phyloP scores from a whole-genome alignment of 352 stramenopile species.

The Phytophthora pisi region DNA sequence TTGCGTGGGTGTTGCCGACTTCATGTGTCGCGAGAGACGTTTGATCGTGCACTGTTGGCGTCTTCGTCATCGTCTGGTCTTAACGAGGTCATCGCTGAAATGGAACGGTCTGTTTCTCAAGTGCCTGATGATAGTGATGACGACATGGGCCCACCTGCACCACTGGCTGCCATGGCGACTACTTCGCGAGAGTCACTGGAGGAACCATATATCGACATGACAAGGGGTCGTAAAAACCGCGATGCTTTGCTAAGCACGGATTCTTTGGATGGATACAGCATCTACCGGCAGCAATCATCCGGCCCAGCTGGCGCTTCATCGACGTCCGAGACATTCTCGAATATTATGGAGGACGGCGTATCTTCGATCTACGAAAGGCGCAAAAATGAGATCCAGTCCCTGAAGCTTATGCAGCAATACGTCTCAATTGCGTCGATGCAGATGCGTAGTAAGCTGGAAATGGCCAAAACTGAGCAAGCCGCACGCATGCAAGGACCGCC shows the following conservation, averaged over 20 bases:
- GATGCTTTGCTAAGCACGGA: conserved; percentile 71
- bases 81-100: conserved; percentile 59
- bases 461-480: conserved; percentile 80
- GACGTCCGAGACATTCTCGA: conserved; percentile 33
- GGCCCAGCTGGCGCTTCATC: conserved; percentile 34
- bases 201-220: conserved; percentile 28
- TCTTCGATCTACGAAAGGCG: conserved; percentile 63
- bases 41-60: conserved; percentile 79
- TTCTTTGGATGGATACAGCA: conserved; percentile 65
- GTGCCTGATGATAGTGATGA: conserved; percentile 39
- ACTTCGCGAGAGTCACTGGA: conserved; percentile 40
- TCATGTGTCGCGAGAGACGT: conserved; percentile 84
- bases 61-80: conserved; percentile 56
- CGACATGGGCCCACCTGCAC: conserved; percentile 22
- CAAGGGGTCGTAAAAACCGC: conserved; percentile 32
- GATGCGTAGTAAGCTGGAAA: conserved; percentile 89
- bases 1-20: conserved; percentile 67
- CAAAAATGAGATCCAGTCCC: conserved; percentile 77
- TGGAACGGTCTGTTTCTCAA: conserved; percentile 49
- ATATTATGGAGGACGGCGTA: conserved; percentile 24
- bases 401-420: conserved; percentile 90
- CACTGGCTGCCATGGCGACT: conserved; percentile 25
- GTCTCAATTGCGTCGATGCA: conserved; percentile 88
- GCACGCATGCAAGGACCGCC: conserved; percentile 63
- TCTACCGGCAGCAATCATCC: conserved; percentile 40